Conservation (phyloP, 2,329 filamentous ascomycete genomes). For the Botrytis sinoallii region DNA sequence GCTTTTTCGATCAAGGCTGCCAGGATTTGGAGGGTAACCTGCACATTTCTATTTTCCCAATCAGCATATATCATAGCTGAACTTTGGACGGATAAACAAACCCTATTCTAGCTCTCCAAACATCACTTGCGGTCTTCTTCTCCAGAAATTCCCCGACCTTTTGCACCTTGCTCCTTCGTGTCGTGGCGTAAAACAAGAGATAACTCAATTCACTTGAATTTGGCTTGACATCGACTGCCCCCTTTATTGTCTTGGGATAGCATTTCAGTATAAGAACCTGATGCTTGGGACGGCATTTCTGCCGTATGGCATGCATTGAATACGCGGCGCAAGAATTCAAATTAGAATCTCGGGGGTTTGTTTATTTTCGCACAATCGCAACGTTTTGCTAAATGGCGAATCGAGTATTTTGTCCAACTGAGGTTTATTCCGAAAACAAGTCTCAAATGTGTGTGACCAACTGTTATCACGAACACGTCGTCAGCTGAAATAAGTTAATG, state of each 20-base stretch:
- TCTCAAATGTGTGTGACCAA: not conserved
- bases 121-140: conserved; percentile 88
- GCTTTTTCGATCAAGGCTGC: conserved; percentile 90
- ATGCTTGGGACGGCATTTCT: conserved; percentile 84
- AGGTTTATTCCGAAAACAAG: not conserved
- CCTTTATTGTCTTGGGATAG: conserved; percentile 90
- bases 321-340: not conserved
- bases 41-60: conserved; percentile 67
- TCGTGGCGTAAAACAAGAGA: conserved; percentile 93
- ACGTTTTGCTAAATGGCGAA: not conserved
- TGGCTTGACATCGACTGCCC: conserved; percentile 86
- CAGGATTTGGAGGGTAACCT: conserved; percentile 91
- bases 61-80: conserved; percentile 23
- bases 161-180: conserved; percentile 88
- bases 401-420: not conserved
- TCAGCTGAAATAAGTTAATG: conserved; percentile 9
- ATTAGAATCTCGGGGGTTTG: conserved; percentile 5
- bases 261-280: conserved; percentile 95
- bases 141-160: conserved; percentile 95
- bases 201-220: conserved; percentile 97
- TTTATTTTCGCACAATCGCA: not conserved
- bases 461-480: conserved; percentile 18
- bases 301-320: conserved; percentile 61
- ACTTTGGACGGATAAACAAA: conserved; percentile 45
- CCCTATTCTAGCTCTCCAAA: conserved; percentile 85